Evolutionary conservation across 352 stramenopile species (phyloP), one percentile per base, ranked within the genome.

Genomic region (Saprolegnia parasitica): DNA sequence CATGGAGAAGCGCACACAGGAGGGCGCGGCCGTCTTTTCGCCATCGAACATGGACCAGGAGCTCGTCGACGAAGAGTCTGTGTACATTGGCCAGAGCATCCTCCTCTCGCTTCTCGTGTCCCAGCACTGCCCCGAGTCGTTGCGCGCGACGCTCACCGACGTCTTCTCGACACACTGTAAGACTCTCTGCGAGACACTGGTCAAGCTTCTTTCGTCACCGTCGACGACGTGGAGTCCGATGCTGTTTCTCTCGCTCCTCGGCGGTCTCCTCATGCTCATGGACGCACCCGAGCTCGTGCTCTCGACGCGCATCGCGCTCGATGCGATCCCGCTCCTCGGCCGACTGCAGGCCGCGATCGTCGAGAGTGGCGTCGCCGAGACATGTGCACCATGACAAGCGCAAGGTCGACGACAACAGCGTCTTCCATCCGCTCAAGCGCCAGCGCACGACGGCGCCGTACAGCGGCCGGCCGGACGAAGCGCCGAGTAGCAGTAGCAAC

Each of bases 41-140:
- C 52, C 52, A 9, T 60, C 52, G 3, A 60, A 60, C 35, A 18
- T 60, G 13, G 52, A 60, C 35, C 52, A 60, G 9, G 52, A 70
- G 1, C 23, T 70, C 9, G 46, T 61, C n/a, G 63, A 61, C 18
- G 63, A 70, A 62, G 63, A 70, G 52, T 37, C 54, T 20, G 37
- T 70, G 26, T 70, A 70, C 40, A 52, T 70, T 29, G 55, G 63
- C 24, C 63, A 70, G 39, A 61, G 42, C 16, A 70, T 70, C 35
- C 23, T 70, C 15, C 18, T 70, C 21, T 70, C 63, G 26, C 50
- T 70, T 24, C 63, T 70, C n/a, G 23, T 63, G 15, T 55, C 39
- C 9, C 29, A 16, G 35, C 52, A 60, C 8, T 60, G 52, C 52
- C 52, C 52, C 24, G 52, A 60, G 9, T 42, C 52, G 13, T 9